A percentile compares a stretch with the other conserved stretches of the same genome.
Evolutionary conservation across 768 basidiomycete genomes (phyloP).

Genomic region (Suillus brevipes): DNA sequence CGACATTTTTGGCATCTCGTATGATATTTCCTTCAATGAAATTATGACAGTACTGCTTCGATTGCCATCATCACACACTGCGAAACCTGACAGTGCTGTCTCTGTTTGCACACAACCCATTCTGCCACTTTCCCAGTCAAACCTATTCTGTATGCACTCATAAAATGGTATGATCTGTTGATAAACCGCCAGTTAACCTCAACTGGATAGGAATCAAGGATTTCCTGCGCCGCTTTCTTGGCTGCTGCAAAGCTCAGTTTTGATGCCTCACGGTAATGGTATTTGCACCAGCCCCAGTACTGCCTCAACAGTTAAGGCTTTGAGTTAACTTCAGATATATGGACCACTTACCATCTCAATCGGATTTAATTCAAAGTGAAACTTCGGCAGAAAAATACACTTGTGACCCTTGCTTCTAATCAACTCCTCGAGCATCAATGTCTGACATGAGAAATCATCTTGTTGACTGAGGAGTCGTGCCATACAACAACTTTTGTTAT

Average conservation of each 20-base stretch:
- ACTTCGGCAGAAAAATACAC: constrained; percentile 36
- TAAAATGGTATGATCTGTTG: constrained; percentile 37
- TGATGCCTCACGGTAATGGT: constrained; percentile 16
- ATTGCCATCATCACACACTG: too few relatives aligned
- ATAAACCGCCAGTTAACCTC: constrained; percentile 40
- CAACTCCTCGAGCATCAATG: constrained; percentile 23
- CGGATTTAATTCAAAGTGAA: constrained; percentile 38
- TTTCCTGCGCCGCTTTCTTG: constrained; percentile 26
- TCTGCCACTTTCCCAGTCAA: constrained; percentile 38
- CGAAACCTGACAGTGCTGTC: constrained; percentile 25
- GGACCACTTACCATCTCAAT: constrained; percentile 7
- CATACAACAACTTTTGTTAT: too few relatives aligned
- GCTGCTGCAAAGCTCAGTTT: constrained; percentile 31
- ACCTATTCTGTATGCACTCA: constrained; percentile 36
- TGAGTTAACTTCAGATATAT: background rate
- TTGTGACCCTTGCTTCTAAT: constrained; percentile 26
- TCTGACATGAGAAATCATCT: constrained; percentile 28
- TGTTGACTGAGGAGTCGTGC: constrained; percentile 26
- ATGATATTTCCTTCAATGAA: too few relatives aligned
- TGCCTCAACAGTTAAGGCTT: constrained; percentile 2
- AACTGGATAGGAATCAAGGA: constrained; percentile 37
- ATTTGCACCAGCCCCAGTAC: constrained; percentile 27
- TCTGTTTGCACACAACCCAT: constrained; percentile 41
- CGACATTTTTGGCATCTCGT: background rate
- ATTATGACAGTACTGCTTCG: too few relatives aligned